Evolutionary conservation across 371 early-diverging fungal genomes (phyloP).

Genomic region (Dinochytrium kinnereticum): DNA sequence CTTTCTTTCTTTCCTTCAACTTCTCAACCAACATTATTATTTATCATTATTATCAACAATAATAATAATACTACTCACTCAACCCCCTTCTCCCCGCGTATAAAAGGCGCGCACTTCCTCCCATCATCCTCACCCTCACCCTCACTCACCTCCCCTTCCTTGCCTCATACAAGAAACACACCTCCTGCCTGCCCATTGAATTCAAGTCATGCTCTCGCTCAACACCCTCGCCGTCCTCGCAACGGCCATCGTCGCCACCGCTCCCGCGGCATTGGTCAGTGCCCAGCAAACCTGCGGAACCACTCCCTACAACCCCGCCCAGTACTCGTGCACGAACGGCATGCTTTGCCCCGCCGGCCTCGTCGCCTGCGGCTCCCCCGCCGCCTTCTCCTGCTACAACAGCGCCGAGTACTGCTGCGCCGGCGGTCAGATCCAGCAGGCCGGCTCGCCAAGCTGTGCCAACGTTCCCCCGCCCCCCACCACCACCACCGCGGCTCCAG

Average conservation of each 20-base stretch:
- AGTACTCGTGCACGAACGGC: slow-evolving; percentile 15
- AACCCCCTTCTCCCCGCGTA: not conserved
- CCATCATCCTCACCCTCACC: not conserved
- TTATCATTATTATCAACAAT: too few relatives aligned
- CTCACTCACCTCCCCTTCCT: slow-evolving; percentile 3
- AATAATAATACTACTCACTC: too few relatives aligned
- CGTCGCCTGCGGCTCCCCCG: slow-evolving; percentile 3
- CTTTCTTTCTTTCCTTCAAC: not conserved
- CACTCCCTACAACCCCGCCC: slow-evolving; percentile 12
- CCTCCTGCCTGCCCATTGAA: not conserved
- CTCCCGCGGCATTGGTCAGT: not conserved
- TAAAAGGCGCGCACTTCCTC: not conserved
- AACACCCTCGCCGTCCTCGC: not conserved
- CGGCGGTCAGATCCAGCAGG: not conserved
- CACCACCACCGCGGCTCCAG: not conserved
- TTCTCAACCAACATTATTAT: not conserved
- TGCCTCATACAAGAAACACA: not conserved
- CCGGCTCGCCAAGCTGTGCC: not conserved
- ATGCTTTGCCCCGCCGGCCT: slow-evolving; percentile 5
- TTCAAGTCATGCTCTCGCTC: slow-evolving; percentile 6
- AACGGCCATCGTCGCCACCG: not conserved
- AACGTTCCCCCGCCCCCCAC: slow-evolving; percentile 4
- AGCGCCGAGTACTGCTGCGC: slow-evolving; percentile 18
- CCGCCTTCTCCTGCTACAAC: slow-evolving; percentile 9
- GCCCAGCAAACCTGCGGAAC: slow-evolving; percentile 1